Percentiles rank a stretch among this genome's conserved stretches.
phyloP scores from a whole-genome alignment of 176 grass and related monocot species.

The Rhynchospora breviuscula region DNA sequence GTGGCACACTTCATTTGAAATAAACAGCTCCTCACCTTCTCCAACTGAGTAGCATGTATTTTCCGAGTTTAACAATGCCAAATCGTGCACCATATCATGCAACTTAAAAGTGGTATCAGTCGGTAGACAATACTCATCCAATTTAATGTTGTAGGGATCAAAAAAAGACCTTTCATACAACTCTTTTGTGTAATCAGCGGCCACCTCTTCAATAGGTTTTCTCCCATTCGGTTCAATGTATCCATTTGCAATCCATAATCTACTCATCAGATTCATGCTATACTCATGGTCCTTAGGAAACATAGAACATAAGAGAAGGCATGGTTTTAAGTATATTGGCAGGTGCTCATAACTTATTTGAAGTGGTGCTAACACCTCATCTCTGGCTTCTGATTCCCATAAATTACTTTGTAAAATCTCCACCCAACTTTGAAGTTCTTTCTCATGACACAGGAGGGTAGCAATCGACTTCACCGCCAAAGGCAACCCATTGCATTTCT shows the following conservation, averaged over 20 bases:
- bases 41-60: neutral
- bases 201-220: neutral
- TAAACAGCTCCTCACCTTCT: neutral
- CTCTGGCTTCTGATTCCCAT: slow-evolving; percentile 3
- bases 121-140: neutral
- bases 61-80: slow-evolving; percentile 4
- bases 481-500: slow-evolving; percentile 6
- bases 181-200: slow-evolving; percentile 8
- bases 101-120: neutral
- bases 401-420: slow-evolving; percentile 20
- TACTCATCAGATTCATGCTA: neutral
- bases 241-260: slow-evolving; percentile 19
- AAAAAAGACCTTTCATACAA: slow-evolving; percentile 27
- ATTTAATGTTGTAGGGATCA: neutral
- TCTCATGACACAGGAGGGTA: neutral
- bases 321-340: slow-evolving; percentile 17
- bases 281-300: slow-evolving; percentile 22
- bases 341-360: slow-evolving; percentile 23
- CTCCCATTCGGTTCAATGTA: slow-evolving; percentile 7
- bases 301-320: slow-evolving; percentile 25
- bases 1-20: neutral
- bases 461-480: slow-evolving; percentile 23
- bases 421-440: neutral
- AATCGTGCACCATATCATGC: slow-evolving; percentile 20
- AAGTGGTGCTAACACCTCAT: slow-evolving; percentile 16